phyloP scores from a whole-genome alignment of 2,329 filamentous ascomycete genomes.

The Trichophyton verrucosum region DNA sequence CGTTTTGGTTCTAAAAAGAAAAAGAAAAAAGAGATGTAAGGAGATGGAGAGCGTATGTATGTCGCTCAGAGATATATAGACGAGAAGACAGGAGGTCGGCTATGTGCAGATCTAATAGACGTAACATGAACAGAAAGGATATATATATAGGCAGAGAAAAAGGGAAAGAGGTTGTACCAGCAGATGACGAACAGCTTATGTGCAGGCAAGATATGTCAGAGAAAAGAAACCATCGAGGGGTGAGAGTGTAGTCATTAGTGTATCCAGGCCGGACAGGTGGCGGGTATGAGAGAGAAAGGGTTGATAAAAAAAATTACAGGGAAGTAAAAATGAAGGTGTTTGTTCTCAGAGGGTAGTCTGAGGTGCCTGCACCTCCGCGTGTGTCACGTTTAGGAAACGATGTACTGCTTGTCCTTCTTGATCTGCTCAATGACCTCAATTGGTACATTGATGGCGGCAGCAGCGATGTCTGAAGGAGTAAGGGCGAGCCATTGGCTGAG shows the following conservation, averaged over 20 bases:
- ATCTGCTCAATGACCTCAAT: slow-evolving; percentile 44
- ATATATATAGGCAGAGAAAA: not conserved
- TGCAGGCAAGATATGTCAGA: not conserved
- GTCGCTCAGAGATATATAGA: not conserved
- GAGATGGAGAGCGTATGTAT: not conserved
- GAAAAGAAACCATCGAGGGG: not conserved
- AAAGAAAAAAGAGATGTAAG: not conserved
- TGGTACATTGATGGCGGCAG: slow-evolving; percentile 47
- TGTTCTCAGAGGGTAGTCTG: not conserved
- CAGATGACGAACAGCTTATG: slow-evolving; percentile 1
- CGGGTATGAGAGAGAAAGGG: not conserved
- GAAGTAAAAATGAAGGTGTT: not conserved
- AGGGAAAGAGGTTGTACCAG: not conserved
- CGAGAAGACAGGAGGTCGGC: not conserved
- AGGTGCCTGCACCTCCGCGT: not conserved
- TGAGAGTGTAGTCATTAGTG: not conserved
- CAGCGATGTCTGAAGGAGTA: slow-evolving; percentile 51
- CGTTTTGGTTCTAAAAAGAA: not conserved
- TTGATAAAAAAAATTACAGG: not conserved
- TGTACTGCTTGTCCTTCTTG: slow-evolving; percentile 53
- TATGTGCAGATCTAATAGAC: slow-evolving; percentile 1
- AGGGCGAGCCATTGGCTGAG: slow-evolving; percentile 58
- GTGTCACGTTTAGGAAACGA: slow-evolving; percentile 24
- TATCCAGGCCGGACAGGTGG: not conserved
- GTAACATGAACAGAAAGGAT: not conserved